A percentile compares a stretch with the other conserved stretches of the same genome.
Conservation (phyloP, 2,329 filamentous ascomycete genomes). For the Neonectria magnoliae region DNA sequence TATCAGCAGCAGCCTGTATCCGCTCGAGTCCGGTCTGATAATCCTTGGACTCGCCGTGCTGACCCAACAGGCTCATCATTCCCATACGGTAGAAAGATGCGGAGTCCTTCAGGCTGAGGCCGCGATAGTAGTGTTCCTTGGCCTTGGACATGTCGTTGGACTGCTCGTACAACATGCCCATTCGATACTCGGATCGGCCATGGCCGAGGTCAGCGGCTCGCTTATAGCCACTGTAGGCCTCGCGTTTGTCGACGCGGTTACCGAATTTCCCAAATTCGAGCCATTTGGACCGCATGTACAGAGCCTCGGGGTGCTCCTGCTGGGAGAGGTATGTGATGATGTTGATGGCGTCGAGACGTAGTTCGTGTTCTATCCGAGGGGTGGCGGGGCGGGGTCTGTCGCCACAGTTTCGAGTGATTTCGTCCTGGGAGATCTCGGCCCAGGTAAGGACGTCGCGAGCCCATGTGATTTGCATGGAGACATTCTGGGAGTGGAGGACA, state of each 20-base stretch:
- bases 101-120: slow-evolving; percentile 83
- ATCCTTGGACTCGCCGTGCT: slow-evolving; percentile 90
- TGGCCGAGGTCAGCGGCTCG: slow-evolving; percentile 88
- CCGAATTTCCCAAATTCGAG: slow-evolving; percentile 98
- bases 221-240: slow-evolving; percentile 88
- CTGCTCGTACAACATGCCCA: slow-evolving; percentile 98
- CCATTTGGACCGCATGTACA: slow-evolving; percentile 97
- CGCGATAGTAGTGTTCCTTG: slow-evolving; percentile 87
- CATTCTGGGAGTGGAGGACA: slow-evolving; percentile 92
- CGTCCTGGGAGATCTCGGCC: slow-evolving; percentile 84
- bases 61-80: slow-evolving; percentile 96
- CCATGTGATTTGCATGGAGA: slow-evolving; percentile 96
- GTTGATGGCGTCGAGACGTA: slow-evolving; percentile 88
- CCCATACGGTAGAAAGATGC: slow-evolving; percentile 87
- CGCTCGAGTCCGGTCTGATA: slow-evolving; percentile 80
- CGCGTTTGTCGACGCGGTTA: slow-evolving; percentile 89
- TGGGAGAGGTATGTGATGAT: slow-evolving; percentile 90
- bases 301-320: slow-evolving; percentile 91
- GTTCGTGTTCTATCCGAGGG: slow-evolving; percentile 86
- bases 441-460: slow-evolving; percentile 91
- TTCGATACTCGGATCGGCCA: slow-evolving; percentile 90
- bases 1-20: slow-evolving; percentile 84
- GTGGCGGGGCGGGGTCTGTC: slow-evolving; percentile 73
- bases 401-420: slow-evolving; percentile 71
- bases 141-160: slow-evolving; percentile 93